Evolutionary conservation across 192 early-diverging fungal genomes (phyloP).

Genomic region (Backusella luteola): DNA sequence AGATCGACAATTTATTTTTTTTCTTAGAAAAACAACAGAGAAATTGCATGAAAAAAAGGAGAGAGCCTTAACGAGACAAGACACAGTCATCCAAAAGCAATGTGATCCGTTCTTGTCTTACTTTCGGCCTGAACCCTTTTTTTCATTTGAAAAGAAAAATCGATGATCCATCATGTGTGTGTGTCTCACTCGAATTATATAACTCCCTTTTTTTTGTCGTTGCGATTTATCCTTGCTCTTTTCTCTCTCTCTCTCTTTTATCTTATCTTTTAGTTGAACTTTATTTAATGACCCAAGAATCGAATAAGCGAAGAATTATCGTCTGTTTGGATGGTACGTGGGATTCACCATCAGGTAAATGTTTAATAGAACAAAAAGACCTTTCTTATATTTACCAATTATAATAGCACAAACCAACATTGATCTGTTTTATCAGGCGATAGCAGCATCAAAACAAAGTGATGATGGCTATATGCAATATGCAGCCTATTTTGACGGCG

Average conservation of each 20-base stretch:
- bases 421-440: not conserved
- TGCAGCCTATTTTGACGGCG: constrained; percentile 18
- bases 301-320: not conserved
- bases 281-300: not conserved
- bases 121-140: not conserved
- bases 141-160: not conserved
- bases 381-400: not conserved
- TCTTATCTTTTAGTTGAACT: not conserved
- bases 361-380: not conserved
- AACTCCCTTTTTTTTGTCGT: not conserved
- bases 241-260: not conserved
- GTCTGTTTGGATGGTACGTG: constrained; percentile 16
- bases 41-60: not conserved
- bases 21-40: not conserved
- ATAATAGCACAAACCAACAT: constrained; percentile 5
- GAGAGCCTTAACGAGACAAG: not conserved
- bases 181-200: not conserved
- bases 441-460: not conserved
- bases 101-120: not conserved
- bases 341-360: constrained; percentile 8
- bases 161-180: not conserved
- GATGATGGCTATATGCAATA: constrained; percentile 7
- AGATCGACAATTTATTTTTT: not conserved
- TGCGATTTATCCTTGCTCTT: not conserved
- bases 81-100: not conserved